Percentiles rank a stretch among this genome's conserved stretches.
Conservation (phyloP, 106 monocot genomes). For the Allium cepa region DNA sequence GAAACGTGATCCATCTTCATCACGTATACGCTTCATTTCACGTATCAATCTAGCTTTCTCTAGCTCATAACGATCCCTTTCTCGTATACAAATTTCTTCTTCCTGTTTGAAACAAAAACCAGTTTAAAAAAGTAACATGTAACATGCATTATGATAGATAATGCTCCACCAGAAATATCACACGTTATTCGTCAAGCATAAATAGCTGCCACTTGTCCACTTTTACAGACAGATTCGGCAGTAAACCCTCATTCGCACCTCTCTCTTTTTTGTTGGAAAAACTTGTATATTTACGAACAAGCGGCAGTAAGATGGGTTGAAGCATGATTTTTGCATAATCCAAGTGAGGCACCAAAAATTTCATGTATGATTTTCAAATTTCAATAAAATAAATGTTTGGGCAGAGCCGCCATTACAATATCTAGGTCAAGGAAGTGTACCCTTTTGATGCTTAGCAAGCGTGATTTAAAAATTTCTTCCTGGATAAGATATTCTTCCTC, state of each 20-base stretch:
- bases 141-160: not conserved
- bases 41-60: conserved; percentile 95
- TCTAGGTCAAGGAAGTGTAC: conserved; percentile 25
- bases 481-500: conserved; percentile 84
- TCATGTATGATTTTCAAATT: not conserved
- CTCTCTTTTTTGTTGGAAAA: too few relatives aligned
- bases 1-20: conserved; percentile 98
- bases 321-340: too few relatives aligned
- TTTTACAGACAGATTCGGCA: too few relatives aligned
- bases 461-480: conserved; percentile 89
- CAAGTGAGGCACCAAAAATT: too few relatives aligned
- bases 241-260: too few relatives aligned
- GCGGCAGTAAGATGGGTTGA: too few relatives aligned
- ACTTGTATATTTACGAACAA: too few relatives aligned
- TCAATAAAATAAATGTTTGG: not conserved
- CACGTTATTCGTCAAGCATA: too few relatives aligned
- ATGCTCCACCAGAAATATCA: too few relatives aligned
- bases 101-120: conserved; percentile 41
- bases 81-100: conserved; percentile 68
- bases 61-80: conserved; percentile 89
- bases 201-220: too few relatives aligned
- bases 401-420: not conserved
- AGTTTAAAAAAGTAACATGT: not conserved
- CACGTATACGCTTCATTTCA: conserved; percentile 98
- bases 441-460: conserved; percentile 65